Evolutionary conservation across 345 rosid species (phyloP).

Genomic region (Ceriops decandra): DNA sequence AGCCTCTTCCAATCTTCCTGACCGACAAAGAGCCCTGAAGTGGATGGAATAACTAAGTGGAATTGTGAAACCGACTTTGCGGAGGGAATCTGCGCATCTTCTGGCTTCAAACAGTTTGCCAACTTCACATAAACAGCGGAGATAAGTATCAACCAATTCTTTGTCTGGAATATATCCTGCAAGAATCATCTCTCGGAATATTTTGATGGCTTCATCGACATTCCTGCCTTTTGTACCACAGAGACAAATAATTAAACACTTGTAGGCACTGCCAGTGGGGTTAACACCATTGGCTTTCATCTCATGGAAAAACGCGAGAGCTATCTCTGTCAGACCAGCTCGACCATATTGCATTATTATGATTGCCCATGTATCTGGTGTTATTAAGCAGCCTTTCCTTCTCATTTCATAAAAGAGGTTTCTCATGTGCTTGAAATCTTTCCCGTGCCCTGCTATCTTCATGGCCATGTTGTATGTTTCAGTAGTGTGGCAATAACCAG

Average conservation of each 20-base stretch:
- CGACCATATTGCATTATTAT: slow-evolving; percentile 87
- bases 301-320: slow-evolving; percentile 55
- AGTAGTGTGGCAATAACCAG: slow-evolving; percentile 54
- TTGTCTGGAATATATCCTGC: slow-evolving; percentile 53
- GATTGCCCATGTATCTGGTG: slow-evolving; percentile 79
- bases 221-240: slow-evolving; percentile 70
- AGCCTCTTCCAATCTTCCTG: slow-evolving; percentile 68
- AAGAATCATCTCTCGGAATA: slow-evolving; percentile 63
- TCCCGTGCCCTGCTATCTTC: slow-evolving; percentile 72
- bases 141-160: slow-evolving; percentile 55
- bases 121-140: slow-evolving; percentile 63
- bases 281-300: slow-evolving; percentile 53
- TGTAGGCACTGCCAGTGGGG: slow-evolving; percentile 59
- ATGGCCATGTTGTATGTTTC: slow-evolving; percentile 88
- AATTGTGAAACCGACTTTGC: slow-evolving; percentile 51
- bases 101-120: slow-evolving; percentile 47
- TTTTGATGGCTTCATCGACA: slow-evolving; percentile 51
- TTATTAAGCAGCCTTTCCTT: slow-evolving; percentile 52
- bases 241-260: slow-evolving; percentile 61
- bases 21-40: slow-evolving; percentile 72
- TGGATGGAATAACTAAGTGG: slow-evolving; percentile 52
- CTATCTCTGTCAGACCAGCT: slow-evolving; percentile 71
- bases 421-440: slow-evolving; percentile 83
- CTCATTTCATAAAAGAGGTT: slow-evolving; percentile 71
- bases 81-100: slow-evolving; percentile 41